Percentiles rank a stretch among this genome's conserved stretches.
Evolutionary conservation across 352 stramenopile genomes (phyloP).

Genomic region (Phytophthora aleatoria): DNA sequence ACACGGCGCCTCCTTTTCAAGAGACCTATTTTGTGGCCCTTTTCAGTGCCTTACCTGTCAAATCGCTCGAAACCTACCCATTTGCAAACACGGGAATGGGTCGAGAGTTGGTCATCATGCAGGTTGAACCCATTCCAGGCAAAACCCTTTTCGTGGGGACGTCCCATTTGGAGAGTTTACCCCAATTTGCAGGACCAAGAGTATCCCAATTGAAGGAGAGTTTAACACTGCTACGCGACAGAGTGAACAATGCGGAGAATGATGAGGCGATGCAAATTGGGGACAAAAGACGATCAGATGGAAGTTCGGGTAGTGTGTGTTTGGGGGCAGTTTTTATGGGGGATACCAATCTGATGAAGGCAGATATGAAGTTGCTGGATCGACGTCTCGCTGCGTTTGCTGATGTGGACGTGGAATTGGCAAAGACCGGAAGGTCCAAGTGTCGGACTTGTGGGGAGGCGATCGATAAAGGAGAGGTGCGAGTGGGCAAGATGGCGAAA

Average conservation of each 20-base stretch:
- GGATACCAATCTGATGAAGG: constrained; percentile 69
- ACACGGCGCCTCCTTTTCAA: constrained; percentile 67
- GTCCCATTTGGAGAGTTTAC: constrained; percentile 75
- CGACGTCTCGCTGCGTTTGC: constrained; percentile 26
- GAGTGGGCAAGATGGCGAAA: constrained; percentile 61
- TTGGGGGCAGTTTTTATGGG: constrained; percentile 78
- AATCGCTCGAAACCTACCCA: constrained; percentile 57
- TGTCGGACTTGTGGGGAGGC: constrained; percentile 51
- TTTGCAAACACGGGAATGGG: constrained; percentile 81
- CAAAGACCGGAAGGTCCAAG: constrained; percentile 56
- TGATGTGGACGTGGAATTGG: constrained; percentile 58
- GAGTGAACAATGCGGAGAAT: constrained; percentile 36
- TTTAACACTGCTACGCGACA: constrained; percentile 49
- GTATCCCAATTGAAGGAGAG: constrained; percentile 66
- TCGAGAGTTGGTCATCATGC: constrained; percentile 64
- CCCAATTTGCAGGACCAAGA: constrained; percentile 47
- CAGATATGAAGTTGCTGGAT: constrained; percentile 70
- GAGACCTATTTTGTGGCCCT: constrained; percentile 81
- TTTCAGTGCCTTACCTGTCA: constrained; percentile 76
- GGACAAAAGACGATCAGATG: constrained; percentile 2
- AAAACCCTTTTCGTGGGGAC: constrained; percentile 64
- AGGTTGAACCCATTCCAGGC: constrained; percentile 53
- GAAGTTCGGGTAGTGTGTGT: constrained; percentile 28
- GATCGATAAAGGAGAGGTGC: constrained; percentile 53
- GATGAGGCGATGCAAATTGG: constrained; percentile 18